phyloP scores from a whole-genome alignment of 495 filamentous ascomycete genomes.

The Cercophora sp. region DNA sequence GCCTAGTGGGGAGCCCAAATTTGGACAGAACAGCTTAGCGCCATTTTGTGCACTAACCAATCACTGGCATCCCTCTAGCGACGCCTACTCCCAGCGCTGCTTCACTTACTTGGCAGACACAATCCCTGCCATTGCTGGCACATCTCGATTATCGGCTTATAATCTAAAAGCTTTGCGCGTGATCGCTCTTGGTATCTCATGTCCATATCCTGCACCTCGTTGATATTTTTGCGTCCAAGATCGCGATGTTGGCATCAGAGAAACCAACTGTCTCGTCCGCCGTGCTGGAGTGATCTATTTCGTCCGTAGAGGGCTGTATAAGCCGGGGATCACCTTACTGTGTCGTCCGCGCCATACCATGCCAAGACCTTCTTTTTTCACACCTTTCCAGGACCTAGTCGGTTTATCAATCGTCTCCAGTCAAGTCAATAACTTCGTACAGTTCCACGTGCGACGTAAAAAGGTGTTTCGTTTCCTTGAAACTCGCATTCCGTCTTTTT shows the following conservation, averaged over 20 bases:
- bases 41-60: not conserved
- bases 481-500: not conserved
- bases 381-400: not conserved
- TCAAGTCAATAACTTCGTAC: not conserved
- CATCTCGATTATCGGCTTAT: too few species aligned
- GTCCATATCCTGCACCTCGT: too few species aligned
- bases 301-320: not conserved
- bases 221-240: not conserved
- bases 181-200: too few species aligned
- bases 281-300: not conserved
- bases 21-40: not conserved
- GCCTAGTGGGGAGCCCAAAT: not conserved
- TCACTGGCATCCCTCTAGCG: not conserved
- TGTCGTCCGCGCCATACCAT: not conserved
- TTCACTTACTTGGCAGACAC: too few species aligned
- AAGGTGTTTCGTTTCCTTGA: not conserved
- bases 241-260: not conserved
- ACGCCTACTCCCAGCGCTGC: too few species aligned
- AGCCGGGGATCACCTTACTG: not conserved
- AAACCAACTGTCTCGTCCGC: not conserved
- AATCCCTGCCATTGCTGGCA: too few species aligned
- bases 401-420: not conserved
- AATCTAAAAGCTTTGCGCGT: too few species aligned
- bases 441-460: not conserved
- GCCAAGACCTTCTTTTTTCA: not conserved